Evolutionary conservation across 371 early-diverging fungal species (phyloP).

Genomic region (Blakeslea trispora): DNA sequence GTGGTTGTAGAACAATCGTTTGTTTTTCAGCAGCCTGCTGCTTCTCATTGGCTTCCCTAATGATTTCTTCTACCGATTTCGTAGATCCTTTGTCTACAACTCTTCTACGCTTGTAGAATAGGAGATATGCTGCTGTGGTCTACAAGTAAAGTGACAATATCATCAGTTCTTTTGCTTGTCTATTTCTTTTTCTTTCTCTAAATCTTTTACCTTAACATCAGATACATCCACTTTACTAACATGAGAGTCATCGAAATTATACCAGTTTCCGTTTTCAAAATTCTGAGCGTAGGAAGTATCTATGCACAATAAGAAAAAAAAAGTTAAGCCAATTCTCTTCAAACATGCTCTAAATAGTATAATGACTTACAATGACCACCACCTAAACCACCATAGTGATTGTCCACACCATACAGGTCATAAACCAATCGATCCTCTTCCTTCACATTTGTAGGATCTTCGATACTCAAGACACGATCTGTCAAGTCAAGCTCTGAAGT

Average conservation of each 20-base stretch:
- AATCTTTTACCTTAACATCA: constrained; percentile 53
- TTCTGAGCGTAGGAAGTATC: constrained; percentile 92
- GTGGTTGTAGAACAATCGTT: background rate
- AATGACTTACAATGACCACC: constrained; percentile 86
- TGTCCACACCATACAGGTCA: constrained; percentile 85
- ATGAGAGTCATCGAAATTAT: constrained; percentile 86
- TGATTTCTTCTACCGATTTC: constrained; percentile 22
- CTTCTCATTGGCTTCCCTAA: constrained; percentile 19
- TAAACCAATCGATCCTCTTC: constrained; percentile 58
- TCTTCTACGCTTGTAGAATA: constrained; percentile 81
- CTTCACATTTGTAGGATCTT: constrained; percentile 1
- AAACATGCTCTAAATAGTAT: no score
- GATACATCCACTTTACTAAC: constrained; percentile 63
- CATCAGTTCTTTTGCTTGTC: no score
- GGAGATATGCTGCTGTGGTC: constrained; percentile 80
- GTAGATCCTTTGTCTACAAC: constrained; percentile 4
- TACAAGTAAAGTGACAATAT: constrained; percentile 21
- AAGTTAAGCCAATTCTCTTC: no score
- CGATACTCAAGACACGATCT: constrained; percentile 37
- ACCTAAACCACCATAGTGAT: constrained; percentile 91
- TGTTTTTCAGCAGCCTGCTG: constrained; percentile 31
- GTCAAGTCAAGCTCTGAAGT: constrained; percentile 70
- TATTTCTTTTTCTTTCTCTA: background rate
- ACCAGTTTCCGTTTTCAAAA: constrained; percentile 73
- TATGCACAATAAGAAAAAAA: constrained; percentile 32